Evolutionary conservation across 768 basidiomycete genomes (phyloP).

Genomic region (Kwoniella europaea): DNA sequence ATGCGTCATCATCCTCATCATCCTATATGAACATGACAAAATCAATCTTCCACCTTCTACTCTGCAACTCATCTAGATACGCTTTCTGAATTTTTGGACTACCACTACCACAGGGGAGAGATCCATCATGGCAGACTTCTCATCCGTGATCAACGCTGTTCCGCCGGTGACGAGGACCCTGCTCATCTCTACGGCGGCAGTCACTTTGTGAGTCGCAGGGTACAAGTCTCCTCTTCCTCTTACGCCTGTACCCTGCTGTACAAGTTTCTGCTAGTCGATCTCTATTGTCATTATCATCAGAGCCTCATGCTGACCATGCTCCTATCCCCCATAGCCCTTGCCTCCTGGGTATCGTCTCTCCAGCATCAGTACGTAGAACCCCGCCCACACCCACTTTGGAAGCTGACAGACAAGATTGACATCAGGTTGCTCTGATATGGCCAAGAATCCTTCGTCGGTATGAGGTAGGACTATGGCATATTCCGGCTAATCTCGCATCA

Average conservation of each 20-base stretch:
- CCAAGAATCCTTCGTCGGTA: slow-evolving; percentile 31
- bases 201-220: slow-evolving; percentile 47
- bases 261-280: background rate
- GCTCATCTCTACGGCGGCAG: slow-evolving; percentile 40
- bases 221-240: background rate
- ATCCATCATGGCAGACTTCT: slow-evolving; percentile 50
- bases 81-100: background rate
- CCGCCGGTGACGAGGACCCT: slow-evolving; percentile 54
- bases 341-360: slow-evolving; percentile 41
- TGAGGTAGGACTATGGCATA: slow-evolving; percentile 33
- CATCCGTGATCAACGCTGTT: slow-evolving; percentile 37
- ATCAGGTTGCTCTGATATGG: slow-evolving; percentile 52
- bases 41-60: too few relatives aligned
- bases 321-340: slow-evolving; percentile 39
- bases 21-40: too few relatives aligned
- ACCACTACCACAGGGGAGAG: background rate
- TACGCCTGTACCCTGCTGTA: background rate
- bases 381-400: too few relatives aligned
- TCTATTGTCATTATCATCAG: background rate
- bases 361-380: slow-evolving; percentile 27
- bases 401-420: background rate
- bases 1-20: too few relatives aligned
- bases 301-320: background rate
- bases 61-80: too few relatives aligned
- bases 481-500: background rate